Base-by-base conservation (phyloP, 345 rosid species). In the Eutrema japonicum region DNA sequence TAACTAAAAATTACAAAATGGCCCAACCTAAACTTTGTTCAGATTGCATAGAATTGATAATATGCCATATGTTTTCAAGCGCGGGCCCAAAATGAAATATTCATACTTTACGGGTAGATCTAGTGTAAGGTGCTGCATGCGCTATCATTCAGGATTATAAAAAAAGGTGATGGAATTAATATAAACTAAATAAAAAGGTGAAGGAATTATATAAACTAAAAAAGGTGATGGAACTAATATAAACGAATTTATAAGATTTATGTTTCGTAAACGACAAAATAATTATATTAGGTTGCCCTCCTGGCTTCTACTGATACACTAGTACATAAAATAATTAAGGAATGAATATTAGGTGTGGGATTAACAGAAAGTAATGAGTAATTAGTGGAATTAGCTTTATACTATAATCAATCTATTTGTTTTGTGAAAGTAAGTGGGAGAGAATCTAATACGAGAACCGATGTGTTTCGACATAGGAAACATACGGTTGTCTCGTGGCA, bases 361-460 rank as follows among this genome's bases (percentile, higher is more conserved):
- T 76, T 55, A 55, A 13, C 40, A 51, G 70, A 63, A 43, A 55
- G 38, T 53, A 37, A 12, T 18, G 38, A 63, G 52, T 69, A 69
- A 37, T 13, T 45, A 70, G 61, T 64, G 76, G 76, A 64, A 49
- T 70, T 26, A 22, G 58, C 46, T 54, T 46, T 77, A 64, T 29
- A 47, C 0, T 9, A 10, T 37, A 55, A 38, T 47, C 10, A 70
- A 45, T 40, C 8, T 22, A 52, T n/a, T 59, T 27, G 29, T 67
- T 60, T 29, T 43, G 45, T 52, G 29, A 64, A 69, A 61, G 58
- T 63, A 63, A 55, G 61, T 74, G 67, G 65, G 16, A 47, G 48
- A 56, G 80, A 77, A 77, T 71, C 80, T 64, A 71, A 64, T 14
- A 77, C 80, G 54, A 64, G 40, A 56, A 57, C 41, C 76, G 3